Evolutionary conservation across 306 rosid genomes (phyloP), one percentile per base, ranked within the genome.

Genomic region (Ochetophila trinervis): DNA sequence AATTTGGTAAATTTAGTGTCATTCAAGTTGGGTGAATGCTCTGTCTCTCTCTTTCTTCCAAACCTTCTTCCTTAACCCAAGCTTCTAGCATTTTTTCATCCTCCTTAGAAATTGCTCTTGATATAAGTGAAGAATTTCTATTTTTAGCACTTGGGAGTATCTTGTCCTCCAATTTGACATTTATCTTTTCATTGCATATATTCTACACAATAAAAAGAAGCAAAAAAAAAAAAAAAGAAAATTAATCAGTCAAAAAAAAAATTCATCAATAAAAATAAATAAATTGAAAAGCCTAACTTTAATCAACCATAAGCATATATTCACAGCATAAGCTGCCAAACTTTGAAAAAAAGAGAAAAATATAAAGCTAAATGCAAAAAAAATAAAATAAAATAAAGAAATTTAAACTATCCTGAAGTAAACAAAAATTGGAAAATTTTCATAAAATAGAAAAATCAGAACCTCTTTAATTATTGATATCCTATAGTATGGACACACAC

Each of bases 1-100:
- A 94, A 75, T 69, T 88, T 94, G 81, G 79, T 82, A 62, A 84
- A 90, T 76, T 90, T 94, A 5, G 77, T 64, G 17, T 86, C 88
- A 74, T 69, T 80, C 70, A 94, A 77, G 53, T 60, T 30, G 4
- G 73, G 67, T 1, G 85, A 71, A 65, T 48, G 81, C 40, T 60
- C 78, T 21, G 75, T 57, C 50, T 77, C 47, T 54, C 63, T 55
- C 53, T 67, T 1, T 8, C 14, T 36, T 71, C 76, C 14, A 14
- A 78, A 61, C 76, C 85, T 64, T 85, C 97, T 76, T 85, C 91
- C 79, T 83, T 73, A 0, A 75, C 64, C 77, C 90, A 76, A 55
- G 77, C 88, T 66, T 84, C 52, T 17, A 82, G 83, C 64, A 93
- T 74, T 56, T 84, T 79, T 27, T 71, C 79, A 76, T 90, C 96